A percentile compares a stretch with the other conserved stretches of the same genome.
Conservation (phyloP, 164 flowering plant genomes). For the Paratinospora sagittata region DNA sequence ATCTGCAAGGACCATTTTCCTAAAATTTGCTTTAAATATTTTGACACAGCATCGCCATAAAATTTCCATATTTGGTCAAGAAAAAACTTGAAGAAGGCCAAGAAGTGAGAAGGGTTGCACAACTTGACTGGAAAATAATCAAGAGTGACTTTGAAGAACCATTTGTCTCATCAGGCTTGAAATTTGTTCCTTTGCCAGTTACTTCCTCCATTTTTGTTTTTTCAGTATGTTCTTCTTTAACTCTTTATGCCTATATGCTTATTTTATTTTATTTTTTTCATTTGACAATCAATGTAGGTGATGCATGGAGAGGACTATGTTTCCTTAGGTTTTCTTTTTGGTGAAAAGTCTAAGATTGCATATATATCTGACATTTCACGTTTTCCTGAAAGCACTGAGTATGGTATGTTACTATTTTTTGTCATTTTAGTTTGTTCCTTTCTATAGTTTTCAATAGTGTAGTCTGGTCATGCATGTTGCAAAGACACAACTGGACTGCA, state of each 20-base stretch:
- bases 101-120: slow-evolving; percentile 83
- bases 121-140: slow-evolving; percentile 78
- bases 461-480: neutral
- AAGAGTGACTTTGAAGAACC: slow-evolving; percentile 52
- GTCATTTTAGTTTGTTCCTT: neutral
- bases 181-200: slow-evolving; percentile 88
- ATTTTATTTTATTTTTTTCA: neutral
- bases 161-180: slow-evolving; percentile 78
- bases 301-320: slow-evolving; percentile 99
- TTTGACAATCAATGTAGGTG: slow-evolving; percentile 43
- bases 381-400: slow-evolving; percentile 59
- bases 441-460: neutral
- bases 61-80: slow-evolving; percentile 32
- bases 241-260: slow-evolving; percentile 3
- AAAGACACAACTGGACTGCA: neutral
- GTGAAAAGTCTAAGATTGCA: slow-evolving; percentile 49
- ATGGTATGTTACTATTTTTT: slow-evolving; percentile 41
- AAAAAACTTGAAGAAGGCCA: slow-evolving; percentile 18
- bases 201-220: slow-evolving; percentile 25
- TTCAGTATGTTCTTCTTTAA: neutral
- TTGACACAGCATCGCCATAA: slow-evolving; percentile 53
- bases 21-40: slow-evolving; percentile 7
- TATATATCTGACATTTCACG: slow-evolving; percentile 97
- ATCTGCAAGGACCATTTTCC: neutral
- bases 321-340: slow-evolving; percentile 40